A percentile compares a stretch with the other conserved stretches of the same genome.
Conservation (phyloP, 129 eudicot genomes). For the Flaveria sonorensis region DNA sequence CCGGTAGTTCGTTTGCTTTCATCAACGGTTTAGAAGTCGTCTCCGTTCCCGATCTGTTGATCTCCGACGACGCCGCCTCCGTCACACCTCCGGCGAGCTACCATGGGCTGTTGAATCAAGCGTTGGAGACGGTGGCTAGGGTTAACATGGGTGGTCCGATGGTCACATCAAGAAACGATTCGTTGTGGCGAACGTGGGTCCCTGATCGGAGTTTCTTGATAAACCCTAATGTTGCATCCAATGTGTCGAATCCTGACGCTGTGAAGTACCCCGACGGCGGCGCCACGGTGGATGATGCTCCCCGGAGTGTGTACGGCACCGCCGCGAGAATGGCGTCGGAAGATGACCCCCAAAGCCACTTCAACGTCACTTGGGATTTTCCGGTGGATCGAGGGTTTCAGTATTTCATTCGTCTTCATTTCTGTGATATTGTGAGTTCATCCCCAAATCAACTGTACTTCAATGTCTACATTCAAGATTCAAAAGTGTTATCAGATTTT, state of each 20-base stretch:
- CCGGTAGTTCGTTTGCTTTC: slow-evolving; percentile 59
- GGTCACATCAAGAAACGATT: slow-evolving; percentile 59
- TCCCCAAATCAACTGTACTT: slow-evolving; percentile 50
- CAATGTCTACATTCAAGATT: slow-evolving; percentile 53
- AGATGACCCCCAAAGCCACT: slow-evolving; percentile 49
- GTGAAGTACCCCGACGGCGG: slow-evolving; percentile 51
- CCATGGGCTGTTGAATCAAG: slow-evolving; percentile 49
- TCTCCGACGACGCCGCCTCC: slow-evolving; percentile 53
- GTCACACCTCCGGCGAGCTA: slow-evolving; percentile 44
- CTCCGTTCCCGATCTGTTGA: slow-evolving; percentile 66
- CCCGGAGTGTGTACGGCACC: slow-evolving; percentile 69
- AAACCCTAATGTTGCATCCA: slow-evolving; percentile 33
- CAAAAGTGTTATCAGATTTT: slow-evolving; percentile 37
- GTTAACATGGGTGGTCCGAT: slow-evolving; percentile 87
- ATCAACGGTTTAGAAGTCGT: slow-evolving; percentile 79
- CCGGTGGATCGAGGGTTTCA: slow-evolving; percentile 65
- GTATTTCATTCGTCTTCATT: slow-evolving; percentile 71
- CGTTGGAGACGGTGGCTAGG: slow-evolving; percentile 61
- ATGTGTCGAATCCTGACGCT: slow-evolving; percentile 26
- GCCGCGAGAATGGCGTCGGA: slow-evolving; percentile 49
- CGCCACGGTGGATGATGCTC: slow-evolving; percentile 64
- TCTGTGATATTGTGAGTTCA: slow-evolving; percentile 68
- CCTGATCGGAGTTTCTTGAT: slow-evolving; percentile 50
- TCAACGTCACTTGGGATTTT: slow-evolving; percentile 82
- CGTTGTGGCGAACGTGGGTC: slow-evolving; percentile 69